Base-by-base conservation (phyloP, 208 protist genomes). In the Wallacemonas sp. region DNA sequence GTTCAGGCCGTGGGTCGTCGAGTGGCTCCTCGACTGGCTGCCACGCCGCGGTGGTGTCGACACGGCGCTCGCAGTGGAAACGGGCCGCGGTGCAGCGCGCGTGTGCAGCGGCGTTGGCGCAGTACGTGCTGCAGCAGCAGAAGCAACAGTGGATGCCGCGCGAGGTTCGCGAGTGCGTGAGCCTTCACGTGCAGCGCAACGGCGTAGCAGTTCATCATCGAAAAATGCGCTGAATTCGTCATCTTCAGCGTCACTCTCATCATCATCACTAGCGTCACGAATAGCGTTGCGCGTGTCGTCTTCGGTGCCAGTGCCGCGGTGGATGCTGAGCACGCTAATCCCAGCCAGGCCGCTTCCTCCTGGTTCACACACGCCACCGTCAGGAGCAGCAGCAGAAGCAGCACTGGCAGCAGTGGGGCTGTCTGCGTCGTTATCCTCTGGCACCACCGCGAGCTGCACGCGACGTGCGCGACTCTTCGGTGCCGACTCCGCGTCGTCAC, bases 281-380 rank as follows among this genome's bases (percentile, higher is more conserved):
- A n/a, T 21, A 21, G 9, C 19, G 2, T 32, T 21, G 11, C 11
- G 11, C 11, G 43, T 47, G 11, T 47, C 43, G 47, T 16, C 11
- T 23, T 4, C 21, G 2, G 9, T 24, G 23, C 26, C 47, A 3
- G 52, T 39, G 52, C 52, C 52, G 8, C 30, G 26, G 24, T 38
- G 52, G 38, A 58, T 58, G 29, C n/a, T 58, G n/a, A 58, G 52
- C 30, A 58, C 52, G 30, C 52, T 58, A 30, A 58, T 58, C 5
- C 52, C 52, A 9, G 36, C 9, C 36, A 41, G 36, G 9, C 14
- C 36, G 6, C 9, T 6, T 41, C 9, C 36, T 14, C 6, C 36
- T 49, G 17, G 9, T 49, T 23, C 19, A 26, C 44, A 23, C 19
- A 17, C 5, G 44, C 44, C 9, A 26, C n/a, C n/a, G n/a, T 14